A percentile compares a stretch with the other conserved stretches of the same genome.
Evolutionary conservation across 164 flowering plant species (phyloP).

Genomic region (Liquidambar formosana): DNA sequence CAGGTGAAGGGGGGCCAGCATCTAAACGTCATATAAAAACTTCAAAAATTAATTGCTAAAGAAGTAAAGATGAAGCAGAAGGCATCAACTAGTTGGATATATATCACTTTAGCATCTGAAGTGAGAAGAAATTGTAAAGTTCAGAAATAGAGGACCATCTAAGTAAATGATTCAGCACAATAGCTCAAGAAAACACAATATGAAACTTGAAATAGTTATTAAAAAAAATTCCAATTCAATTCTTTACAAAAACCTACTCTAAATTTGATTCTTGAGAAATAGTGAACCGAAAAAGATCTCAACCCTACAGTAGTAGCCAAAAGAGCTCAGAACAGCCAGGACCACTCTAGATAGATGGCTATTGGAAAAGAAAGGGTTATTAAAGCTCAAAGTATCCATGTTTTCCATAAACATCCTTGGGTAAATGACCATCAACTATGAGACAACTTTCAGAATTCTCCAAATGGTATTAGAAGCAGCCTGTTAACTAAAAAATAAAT

Average conservation of each 20-base stretch:
- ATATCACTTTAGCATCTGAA: background rate
- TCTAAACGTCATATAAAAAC: slow-evolving; percentile 37
- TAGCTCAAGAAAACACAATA: background rate
- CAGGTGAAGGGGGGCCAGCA: slow-evolving; percentile 98
- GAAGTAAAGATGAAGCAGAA: background rate
- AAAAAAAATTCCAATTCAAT: background rate
- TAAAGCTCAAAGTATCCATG: too few relatives aligned
- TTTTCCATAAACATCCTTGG: too few relatives aligned
- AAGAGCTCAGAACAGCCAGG: too few relatives aligned
- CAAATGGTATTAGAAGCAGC: too few relatives aligned
- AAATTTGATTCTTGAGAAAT: background rate
- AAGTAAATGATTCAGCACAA: background rate
- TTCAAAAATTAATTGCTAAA: slow-evolving; percentile 10
- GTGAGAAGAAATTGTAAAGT: background rate
- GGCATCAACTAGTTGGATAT: background rate
- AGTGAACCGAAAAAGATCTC: background rate
- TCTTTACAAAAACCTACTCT: background rate
- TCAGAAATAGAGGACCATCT: background rate
- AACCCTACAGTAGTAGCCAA: too few relatives aligned
- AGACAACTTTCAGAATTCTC: too few relatives aligned
- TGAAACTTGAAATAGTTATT: background rate
- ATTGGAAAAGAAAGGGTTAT: too few relatives aligned
- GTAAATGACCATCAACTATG: too few relatives aligned
- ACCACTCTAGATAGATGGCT: too few relatives aligned
- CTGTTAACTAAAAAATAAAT: too few relatives aligned